Evolutionary conservation across 306 rosid species (phyloP).

Genomic region (Gillenia trifoliata): DNA sequence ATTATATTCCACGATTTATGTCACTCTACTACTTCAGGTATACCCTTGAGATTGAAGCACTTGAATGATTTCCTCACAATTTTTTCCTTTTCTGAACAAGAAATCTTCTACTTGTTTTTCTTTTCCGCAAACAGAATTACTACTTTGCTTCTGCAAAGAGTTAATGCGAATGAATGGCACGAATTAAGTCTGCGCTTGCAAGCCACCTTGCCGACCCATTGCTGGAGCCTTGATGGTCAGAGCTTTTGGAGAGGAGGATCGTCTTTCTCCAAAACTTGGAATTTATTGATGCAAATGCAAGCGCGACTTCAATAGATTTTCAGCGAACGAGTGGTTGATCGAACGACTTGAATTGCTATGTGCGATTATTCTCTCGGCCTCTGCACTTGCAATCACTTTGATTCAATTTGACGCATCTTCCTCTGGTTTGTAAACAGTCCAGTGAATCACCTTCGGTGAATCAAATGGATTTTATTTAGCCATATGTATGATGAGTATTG

Average conservation of each 20-base stretch:
- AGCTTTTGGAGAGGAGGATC: slow-evolving; percentile 28
- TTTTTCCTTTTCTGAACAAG: not conserved
- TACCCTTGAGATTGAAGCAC: not conserved
- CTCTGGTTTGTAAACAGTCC: slow-evolving; percentile 14
- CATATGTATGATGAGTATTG: not conserved
- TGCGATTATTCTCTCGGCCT: slow-evolving; percentile 15
- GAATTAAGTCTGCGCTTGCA: slow-evolving; percentile 21
- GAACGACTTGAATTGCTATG: slow-evolving; percentile 24
- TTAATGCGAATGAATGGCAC: slow-evolving; percentile 29
- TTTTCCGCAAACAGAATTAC: slow-evolving; percentile 2
- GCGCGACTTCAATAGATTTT: slow-evolving; percentile 22
- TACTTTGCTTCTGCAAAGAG: slow-evolving; percentile 17
- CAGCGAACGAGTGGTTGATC: slow-evolving; percentile 27
- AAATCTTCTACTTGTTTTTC: not conserved
- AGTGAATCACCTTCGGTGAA: not conserved
- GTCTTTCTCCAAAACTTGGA: slow-evolving; percentile 17
- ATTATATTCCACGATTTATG: slow-evolving; percentile 38
- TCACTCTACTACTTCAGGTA: slow-evolving; percentile 48
- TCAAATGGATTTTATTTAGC: not conserved
- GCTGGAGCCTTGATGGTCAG: slow-evolving; percentile 21
- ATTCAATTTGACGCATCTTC: slow-evolving; percentile 14
- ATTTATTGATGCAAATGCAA: slow-evolving; percentile 19
- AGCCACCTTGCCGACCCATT: slow-evolving; percentile 17
- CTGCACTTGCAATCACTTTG: slow-evolving; percentile 25
- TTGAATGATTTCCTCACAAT: not conserved